Conservation (phyloP, 768 basidiomycete species). For the Tricholoma terreum region DNA sequence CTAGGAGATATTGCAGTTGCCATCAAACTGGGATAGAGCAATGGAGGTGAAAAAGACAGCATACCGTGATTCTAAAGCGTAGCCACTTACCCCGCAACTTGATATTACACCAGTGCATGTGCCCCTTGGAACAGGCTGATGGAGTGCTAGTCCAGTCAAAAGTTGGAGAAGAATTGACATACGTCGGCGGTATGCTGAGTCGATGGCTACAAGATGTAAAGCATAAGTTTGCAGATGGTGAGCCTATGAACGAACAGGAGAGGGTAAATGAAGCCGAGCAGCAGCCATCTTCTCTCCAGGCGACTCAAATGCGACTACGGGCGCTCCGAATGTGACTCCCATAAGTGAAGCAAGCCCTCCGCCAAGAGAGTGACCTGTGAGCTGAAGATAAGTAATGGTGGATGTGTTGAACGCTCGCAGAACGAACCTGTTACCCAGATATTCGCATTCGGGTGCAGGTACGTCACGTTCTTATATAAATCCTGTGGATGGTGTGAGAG, state of each 20-base stretch:
- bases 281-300: slow-evolving; percentile 69
- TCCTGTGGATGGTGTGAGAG: slow-evolving; percentile 47
- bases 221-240: not conserved
- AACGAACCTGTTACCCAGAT: slow-evolving; percentile 81
- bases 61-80: slow-evolving; percentile 76
- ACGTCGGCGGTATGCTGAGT: slow-evolving; percentile 75
- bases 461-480: slow-evolving; percentile 88
- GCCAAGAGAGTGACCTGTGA: slow-evolving; percentile 69
- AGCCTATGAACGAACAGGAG: slow-evolving; percentile 60
- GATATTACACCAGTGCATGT: slow-evolving; percentile 70
- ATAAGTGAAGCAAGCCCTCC: slow-evolving; percentile 85
- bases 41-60: no score
- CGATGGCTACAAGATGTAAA: slow-evolving; percentile 47
- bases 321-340: slow-evolving; percentile 88
- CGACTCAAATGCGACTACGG: slow-evolving; percentile 90
- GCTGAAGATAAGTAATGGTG: not conserved
- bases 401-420: not conserved
- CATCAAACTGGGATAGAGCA: not conserved
- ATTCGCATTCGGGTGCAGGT: slow-evolving; percentile 83
- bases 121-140: slow-evolving; percentile 82
- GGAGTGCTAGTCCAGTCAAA: not conserved
- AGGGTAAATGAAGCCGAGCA: slow-evolving; percentile 78
- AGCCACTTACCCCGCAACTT: slow-evolving; percentile 56
- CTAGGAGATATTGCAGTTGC: slow-evolving; percentile 21
- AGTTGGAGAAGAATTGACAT: slow-evolving; percentile 13